phyloP scores from a whole-genome alignment of 1,139 yeast species.

The Kodamaea suecica region DNA sequence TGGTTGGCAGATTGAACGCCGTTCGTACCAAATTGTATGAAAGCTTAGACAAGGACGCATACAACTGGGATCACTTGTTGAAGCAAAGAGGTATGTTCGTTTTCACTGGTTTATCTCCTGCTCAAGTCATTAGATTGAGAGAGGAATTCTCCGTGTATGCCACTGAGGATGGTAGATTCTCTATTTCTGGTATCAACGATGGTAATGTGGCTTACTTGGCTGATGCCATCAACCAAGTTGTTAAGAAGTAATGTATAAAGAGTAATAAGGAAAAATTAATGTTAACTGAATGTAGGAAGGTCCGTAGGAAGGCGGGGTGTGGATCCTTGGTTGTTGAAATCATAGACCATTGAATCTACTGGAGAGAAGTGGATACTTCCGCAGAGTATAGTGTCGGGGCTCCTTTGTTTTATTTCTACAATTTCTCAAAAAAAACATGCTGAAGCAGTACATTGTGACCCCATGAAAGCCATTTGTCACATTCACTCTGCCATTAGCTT shows the following conservation, averaged over 20 bases:
- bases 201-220: constrained; percentile 81
- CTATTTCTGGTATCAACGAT: constrained; percentile 85
- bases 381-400: too few relatives aligned
- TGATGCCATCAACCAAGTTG: constrained; percentile 63
- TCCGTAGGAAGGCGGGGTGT: too few relatives aligned
- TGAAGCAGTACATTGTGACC: too few relatives aligned
- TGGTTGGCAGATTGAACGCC: constrained; percentile 69
- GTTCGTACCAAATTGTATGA: constrained; percentile 69
- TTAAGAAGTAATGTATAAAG: constrained; percentile 23
- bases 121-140: constrained; percentile 69
- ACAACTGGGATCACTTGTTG: constrained; percentile 82
- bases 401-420: too few relatives aligned
- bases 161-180: constrained; percentile 86
- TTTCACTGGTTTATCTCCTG: constrained; percentile 73
- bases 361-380: too few relatives aligned
- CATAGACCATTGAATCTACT: too few relatives aligned
- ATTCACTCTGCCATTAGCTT: too few relatives aligned
- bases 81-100: constrained; percentile 97
- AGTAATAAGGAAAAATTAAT: neutral
- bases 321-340: too few relatives aligned
- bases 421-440: too few relatives aligned
- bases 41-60: constrained; percentile 50
- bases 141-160: constrained; percentile 76
- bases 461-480: too few relatives aligned
- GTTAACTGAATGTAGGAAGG: neutral